Evolutionary conservation across 2,329 filamentous ascomycete species (phyloP), one percentile per base, ranked within the genome.

Genomic region (Aspergillus fijiensis): DNA sequence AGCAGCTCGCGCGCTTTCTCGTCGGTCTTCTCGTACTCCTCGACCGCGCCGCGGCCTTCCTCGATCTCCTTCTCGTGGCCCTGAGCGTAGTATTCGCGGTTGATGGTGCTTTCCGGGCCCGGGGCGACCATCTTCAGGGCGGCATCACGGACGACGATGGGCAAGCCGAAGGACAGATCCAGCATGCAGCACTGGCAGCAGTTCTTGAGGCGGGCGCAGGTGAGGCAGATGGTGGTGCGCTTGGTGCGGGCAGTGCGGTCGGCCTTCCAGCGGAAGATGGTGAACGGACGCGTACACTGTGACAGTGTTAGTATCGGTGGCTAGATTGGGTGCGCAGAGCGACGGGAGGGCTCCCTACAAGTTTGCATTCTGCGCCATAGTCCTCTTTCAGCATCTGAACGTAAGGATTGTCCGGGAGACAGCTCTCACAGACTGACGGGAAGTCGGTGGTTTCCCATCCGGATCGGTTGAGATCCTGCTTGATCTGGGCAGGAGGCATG

Each of bases 311-410:
- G 59, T 51, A 59, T 7, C 5, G 6, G 33, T 7, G 12, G 6
- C 12, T 5, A 3, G 2, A 11, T 10, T 14, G 35, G 52, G 14
- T n/a, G 50, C 7, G 45, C 23, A 11, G 19, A n/a, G 14, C 14
- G 19, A 19, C n/a, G 29, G 23, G 19, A 21, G 31, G 29, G 25
- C 33, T 12, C 70, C 72, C 62, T 70, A 76, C 73, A 66, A 90
- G 81, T 81, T 90, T 90, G 83, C 90, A 92, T 79, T 93, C 89
- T 59, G 89, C 91, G 69, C 92, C 95, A 71, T 96, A 88, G 76
- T 99, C 94, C 74, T 98, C 92, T 79, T 99, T 99, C 62, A 99
- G 84, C 93, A 99, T 98, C 78, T 98, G 95, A 49, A 99, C 95
- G 72, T 96, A 99, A 2, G 94, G 94, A 70, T 98, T 98, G 63